Evolutionary conservation across 2,329 filamentous ascomycete genomes (phyloP).

Genomic region (Cyanodermella asteris): DNA sequence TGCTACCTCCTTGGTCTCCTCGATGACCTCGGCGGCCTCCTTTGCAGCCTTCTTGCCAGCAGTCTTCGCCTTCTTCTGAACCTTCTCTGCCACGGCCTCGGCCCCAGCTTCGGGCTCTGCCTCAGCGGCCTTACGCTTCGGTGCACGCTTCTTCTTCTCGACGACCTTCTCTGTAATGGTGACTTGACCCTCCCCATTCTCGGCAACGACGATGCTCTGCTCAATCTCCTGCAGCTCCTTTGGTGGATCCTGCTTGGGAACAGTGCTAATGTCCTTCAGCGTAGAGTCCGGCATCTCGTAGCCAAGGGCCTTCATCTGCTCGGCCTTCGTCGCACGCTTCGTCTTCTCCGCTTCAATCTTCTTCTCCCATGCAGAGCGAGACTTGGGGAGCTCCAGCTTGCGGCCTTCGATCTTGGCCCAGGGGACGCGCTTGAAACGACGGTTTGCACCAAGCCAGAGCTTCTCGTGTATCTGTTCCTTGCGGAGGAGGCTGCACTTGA

Average conservation of each 20-base stretch:
- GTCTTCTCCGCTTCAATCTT: conserved; percentile 52
- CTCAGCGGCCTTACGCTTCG: conserved; percentile 5
- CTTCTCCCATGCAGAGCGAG: conserved; percentile 57
- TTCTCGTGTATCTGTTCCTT: conserved; percentile 56
- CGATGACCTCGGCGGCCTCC: too few relatives aligned
- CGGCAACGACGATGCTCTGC: conserved; percentile 9
- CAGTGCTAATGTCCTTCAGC: conserved; percentile 40
- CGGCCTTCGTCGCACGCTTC: conserved; percentile 44
- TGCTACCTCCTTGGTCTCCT: too few relatives aligned
- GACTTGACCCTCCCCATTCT: conserved; percentile 6
- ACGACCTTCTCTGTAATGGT: conserved; percentile 13
- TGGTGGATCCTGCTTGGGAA: conserved; percentile 20
- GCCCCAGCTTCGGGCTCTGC: conserved; percentile 11
- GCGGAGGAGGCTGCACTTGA: conserved; percentile 66
- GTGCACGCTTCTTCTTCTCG: conserved; percentile 7
- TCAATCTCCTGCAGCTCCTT: conserved; percentile 8
- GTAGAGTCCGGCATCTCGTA: conserved; percentile 63
- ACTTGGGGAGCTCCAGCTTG: conserved; percentile 48
- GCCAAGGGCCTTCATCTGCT: conserved; percentile 56
- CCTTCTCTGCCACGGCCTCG: conserved; percentile 1
- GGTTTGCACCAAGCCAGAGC: conserved; percentile 77
- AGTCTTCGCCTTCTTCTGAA: conserved; percentile 15
- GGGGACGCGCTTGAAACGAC: conserved; percentile 70
- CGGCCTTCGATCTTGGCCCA: conserved; percentile 69
- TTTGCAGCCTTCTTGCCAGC: conserved; percentile 8